A percentile compares a stretch with the other conserved stretches of the same genome.
phyloP scores from a whole-genome alignment of 2,329 filamentous ascomycete species.

The Phaeosphaeriaceae sp. region DNA sequence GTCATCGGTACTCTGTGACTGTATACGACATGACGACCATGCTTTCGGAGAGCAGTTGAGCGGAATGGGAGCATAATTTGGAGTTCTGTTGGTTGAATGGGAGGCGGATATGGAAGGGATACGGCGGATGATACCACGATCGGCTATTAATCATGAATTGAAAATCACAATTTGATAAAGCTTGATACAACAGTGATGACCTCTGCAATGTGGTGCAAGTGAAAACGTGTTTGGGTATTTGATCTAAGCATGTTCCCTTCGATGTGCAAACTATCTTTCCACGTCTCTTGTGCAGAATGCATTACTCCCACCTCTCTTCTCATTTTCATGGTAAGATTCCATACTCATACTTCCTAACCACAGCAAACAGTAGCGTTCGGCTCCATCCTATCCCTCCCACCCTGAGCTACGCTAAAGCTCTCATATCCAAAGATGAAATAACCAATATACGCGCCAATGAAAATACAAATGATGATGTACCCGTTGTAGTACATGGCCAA shows the following conservation, averaged over 20 bases:
- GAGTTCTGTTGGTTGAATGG: background rate
- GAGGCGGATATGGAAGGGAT: background rate
- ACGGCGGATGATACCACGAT: background rate
- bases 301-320: background rate
- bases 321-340: background rate
- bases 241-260: background rate
- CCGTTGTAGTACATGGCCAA: slow-evolving; percentile 71
- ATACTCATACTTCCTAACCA: slow-evolving; percentile 22
- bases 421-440: slow-evolving; percentile 48
- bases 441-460: slow-evolving; percentile 45
- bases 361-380: slow-evolving; percentile 46
- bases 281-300: too few species aligned
- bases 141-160: background rate
- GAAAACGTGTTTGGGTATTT: background rate
- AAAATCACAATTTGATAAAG: background rate
- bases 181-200: background rate
- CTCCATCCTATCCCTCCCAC: slow-evolving; percentile 39
- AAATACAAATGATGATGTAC: slow-evolving; percentile 68
- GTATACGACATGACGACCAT: background rate
- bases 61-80: background rate
- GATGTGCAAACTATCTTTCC: background rate
- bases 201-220: background rate
- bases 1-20: background rate
- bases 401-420: slow-evolving; percentile 33
- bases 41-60: background rate